Conservation (phyloP, 331 rosid genomes). For the Cydonia oblonga region DNA sequence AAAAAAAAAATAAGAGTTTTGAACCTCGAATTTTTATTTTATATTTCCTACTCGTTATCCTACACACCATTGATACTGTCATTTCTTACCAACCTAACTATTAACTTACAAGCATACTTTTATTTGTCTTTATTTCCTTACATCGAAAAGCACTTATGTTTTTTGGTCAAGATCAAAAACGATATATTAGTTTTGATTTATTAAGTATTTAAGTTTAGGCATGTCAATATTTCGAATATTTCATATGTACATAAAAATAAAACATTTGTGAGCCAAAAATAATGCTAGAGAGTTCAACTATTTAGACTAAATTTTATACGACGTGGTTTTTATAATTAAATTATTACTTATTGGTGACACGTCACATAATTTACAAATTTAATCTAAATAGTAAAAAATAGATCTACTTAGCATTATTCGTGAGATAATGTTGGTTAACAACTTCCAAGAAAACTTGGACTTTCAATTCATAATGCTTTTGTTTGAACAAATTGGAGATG, state of each 20-base stretch:
- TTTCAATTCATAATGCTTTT: not conserved
- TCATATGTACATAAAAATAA: not conserved
- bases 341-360: no score
- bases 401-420: no score
- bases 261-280: not conserved
- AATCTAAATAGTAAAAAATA: no score
- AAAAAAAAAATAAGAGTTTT: not conserved
- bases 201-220: not conserved
- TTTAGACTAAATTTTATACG: no score
- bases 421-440: not conserved
- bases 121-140: not conserved
- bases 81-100: not conserved
- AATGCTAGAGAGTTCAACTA: no score
- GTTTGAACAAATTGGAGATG: not conserved
- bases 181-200: no score
- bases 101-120: not conserved
- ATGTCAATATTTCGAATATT: not conserved
- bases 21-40: not conserved
- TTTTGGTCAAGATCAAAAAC: not conserved
- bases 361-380: no score
- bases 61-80: not conserved
- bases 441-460: not conserved
- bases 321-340: no score
- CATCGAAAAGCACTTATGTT: no score
- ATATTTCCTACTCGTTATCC: not conserved